Conservation (phyloP, 148 eudicot species). For the Rhododendron molle region DNA sequence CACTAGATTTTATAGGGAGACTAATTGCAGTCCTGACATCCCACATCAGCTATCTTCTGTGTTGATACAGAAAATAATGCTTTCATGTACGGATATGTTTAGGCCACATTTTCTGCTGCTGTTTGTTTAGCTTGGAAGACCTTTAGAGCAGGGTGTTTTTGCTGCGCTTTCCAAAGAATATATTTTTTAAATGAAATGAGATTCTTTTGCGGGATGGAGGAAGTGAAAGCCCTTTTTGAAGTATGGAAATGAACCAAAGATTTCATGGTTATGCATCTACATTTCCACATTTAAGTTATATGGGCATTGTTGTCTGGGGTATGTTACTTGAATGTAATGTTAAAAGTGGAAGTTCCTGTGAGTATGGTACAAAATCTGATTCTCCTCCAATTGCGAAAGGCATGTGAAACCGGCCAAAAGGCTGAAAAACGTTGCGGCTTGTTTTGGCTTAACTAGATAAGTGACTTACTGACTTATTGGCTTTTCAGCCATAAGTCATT, state of each 20-base stretch:
- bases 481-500: too few species aligned
- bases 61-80: not conserved
- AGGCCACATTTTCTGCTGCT: not conserved
- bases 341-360: not conserved
- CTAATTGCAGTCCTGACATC: not conserved
- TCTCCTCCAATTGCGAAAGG: not conserved
- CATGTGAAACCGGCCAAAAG: not conserved
- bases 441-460: not conserved
- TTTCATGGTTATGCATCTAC: not conserved
- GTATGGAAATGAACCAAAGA: not conserved
- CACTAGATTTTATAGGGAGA: not conserved
- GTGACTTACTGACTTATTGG: too few species aligned
- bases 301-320: not conserved
- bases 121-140: not conserved
- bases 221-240: not conserved
- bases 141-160: not conserved
- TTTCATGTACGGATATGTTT: not conserved
- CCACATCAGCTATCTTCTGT: not conserved
- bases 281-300: not conserved
- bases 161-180: not conserved
- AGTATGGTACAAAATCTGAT: not conserved
- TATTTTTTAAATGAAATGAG: not conserved
- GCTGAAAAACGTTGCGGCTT: not conserved
- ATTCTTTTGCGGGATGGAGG: not conserved
- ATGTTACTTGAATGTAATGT: not conserved